Percentiles rank a stretch among this genome's conserved stretches.
These are phyloP conservation scores for Penicillium simplicissimum DNA, from an alignment of 495 filamentous ascomycete genomes.

Conservation along the genomic window DNA sequence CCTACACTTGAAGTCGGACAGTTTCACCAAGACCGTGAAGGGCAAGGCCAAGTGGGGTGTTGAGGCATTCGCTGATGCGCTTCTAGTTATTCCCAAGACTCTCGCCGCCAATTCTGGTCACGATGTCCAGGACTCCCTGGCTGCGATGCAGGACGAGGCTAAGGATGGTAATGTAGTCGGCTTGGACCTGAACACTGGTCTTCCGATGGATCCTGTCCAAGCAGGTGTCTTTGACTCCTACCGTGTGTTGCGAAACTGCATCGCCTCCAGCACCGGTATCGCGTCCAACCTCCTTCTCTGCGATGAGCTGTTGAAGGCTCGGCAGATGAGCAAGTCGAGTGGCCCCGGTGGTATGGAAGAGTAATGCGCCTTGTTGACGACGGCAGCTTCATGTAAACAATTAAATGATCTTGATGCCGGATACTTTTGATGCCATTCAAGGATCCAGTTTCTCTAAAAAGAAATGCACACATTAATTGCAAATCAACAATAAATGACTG, in stretches of 20 bases:
- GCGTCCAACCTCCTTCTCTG: constrained; percentile 93
- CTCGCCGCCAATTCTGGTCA: constrained; percentile 94
- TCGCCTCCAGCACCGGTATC: constrained; percentile 92
- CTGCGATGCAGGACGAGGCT: constrained; percentile 80
- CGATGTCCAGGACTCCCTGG: constrained; percentile 91
- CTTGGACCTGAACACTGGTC: constrained; percentile 79
- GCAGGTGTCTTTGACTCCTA: constrained; percentile 95
- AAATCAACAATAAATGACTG: neutral
- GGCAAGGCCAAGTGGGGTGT: constrained; percentile 97
- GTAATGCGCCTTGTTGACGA: constrained; percentile 37
- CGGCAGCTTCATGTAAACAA: constrained; percentile 31
- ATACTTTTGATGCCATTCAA: constrained; percentile 15
- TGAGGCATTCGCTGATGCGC: constrained; percentile 88
- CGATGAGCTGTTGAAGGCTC: constrained; percentile 94
- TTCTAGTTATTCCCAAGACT: constrained; percentile 94
- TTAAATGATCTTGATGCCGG: constrained; percentile 23
- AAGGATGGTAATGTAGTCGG: constrained; percentile 83
- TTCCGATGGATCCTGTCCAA: constrained; percentile 94
- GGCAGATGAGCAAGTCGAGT: constrained; percentile 74
- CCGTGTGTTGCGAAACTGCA: constrained; percentile 87
- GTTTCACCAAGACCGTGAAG: constrained; percentile 83
- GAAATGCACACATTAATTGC: constrained; percentile 32
- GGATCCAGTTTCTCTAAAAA: constrained; percentile 28
- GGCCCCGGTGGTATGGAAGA: constrained; percentile 50
- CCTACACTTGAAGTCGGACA: constrained; percentile 80